Percentiles rank a stretch among this genome's conserved stretches.
These are phyloP conservation scores for Penicillium bialowiezense DNA, from an alignment of 495 filamentous ascomycete species.

Conservation along the genomic window DNA sequence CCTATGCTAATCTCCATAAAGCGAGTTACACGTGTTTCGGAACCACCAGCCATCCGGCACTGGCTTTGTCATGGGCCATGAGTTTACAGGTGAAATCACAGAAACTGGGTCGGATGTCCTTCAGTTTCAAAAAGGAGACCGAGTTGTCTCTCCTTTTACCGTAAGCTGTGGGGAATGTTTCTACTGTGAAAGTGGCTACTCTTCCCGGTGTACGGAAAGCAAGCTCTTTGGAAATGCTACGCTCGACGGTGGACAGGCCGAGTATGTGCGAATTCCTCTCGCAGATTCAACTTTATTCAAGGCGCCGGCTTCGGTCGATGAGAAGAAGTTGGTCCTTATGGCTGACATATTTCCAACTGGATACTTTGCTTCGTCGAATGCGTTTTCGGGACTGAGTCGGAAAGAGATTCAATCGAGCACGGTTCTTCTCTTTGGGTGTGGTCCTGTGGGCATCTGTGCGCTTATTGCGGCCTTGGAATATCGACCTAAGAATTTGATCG, in stretches of 20 bases:
- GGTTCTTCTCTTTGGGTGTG: conserved; percentile 79
- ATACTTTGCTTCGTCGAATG: conserved; percentile 76
- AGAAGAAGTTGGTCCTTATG: conserved; percentile 67
- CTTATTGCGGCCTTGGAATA: conserved; percentile 71
- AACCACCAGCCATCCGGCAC: conserved; percentile 45
- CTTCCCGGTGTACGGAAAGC: conserved; percentile 58
- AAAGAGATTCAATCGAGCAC: conserved; percentile 57
- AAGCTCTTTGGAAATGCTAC: conserved; percentile 66
- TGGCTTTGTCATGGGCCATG: conserved; percentile 62
- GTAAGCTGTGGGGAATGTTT: conserved; percentile 67
- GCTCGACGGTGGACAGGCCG: conserved; percentile 82
- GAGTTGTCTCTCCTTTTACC: conserved; percentile 62
- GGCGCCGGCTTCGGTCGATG: conserved; percentile 65
- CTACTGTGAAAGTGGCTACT: conserved; percentile 61
- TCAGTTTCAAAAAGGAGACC: conserved; percentile 59
- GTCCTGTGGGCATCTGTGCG: conserved; percentile 81
- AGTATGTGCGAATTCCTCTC: conserved; percentile 78
- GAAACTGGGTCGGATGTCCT: conserved; percentile 30
- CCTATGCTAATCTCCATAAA: not conserved
- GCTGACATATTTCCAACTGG: conserved; percentile 67
- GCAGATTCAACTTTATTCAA: conserved; percentile 75
- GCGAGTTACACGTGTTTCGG: conserved; percentile 29
- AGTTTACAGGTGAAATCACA: conserved; percentile 25
- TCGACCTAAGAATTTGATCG: conserved; percentile 70
- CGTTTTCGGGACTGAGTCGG: conserved; percentile 56